These are phyloP conservation scores for Verruconis gallopava DNA, from an alignment of 2,329 filamentous ascomycete genomes.

Conservation along the genomic window DNA sequence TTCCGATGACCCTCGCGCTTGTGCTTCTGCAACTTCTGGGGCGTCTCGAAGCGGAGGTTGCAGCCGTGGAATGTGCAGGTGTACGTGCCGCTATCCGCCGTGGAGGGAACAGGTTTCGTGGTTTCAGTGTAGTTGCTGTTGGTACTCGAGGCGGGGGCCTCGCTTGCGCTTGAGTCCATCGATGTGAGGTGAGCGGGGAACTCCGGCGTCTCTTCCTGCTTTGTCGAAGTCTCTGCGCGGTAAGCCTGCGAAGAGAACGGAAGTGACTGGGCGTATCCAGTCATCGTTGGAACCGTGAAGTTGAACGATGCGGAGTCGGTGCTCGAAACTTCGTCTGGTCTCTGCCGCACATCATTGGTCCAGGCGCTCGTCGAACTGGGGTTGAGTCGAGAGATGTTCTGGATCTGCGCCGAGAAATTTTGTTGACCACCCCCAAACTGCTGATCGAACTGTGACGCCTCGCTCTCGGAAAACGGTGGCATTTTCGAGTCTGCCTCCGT, in stretches of 20 bases:
- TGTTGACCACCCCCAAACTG: slow-evolving; percentile 6
- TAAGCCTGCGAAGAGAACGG: slow-evolving; percentile 23
- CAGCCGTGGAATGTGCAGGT: slow-evolving; percentile 95
- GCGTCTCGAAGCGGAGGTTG: slow-evolving; percentile 75
- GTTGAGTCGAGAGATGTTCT: neutral
- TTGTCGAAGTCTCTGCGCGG: slow-evolving; percentile 12
- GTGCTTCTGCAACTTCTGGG: slow-evolving; percentile 79
- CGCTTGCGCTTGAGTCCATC: slow-evolving; percentile 49
- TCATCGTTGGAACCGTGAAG: slow-evolving; percentile 32
- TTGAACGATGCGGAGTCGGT: slow-evolving; percentile 27
- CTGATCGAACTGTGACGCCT: slow-evolving; percentile 16
- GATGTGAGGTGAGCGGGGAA: slow-evolving; percentile 47
- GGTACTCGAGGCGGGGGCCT: slow-evolving; percentile 31
- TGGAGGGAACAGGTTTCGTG: slow-evolving; percentile 45
- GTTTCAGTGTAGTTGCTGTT: slow-evolving; percentile 13
- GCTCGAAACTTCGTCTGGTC: neutral
- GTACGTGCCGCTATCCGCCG: slow-evolving; percentile 76
- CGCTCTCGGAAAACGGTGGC: slow-evolving; percentile 53
- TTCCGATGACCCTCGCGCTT: slow-evolving; percentile 80
- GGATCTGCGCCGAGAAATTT: neutral
- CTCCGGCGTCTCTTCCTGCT: slow-evolving; percentile 35
- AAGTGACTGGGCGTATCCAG: slow-evolving; percentile 18
- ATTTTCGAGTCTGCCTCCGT: slow-evolving; percentile 55
- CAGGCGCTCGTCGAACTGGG: neutral
- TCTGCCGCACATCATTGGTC: slow-evolving; percentile 5